Percentiles rank a stretch among this genome's conserved stretches.
Evolutionary conservation across 345 rosid genomes (phyloP).

Genomic region (Rubroshorea leprosula): DNA sequence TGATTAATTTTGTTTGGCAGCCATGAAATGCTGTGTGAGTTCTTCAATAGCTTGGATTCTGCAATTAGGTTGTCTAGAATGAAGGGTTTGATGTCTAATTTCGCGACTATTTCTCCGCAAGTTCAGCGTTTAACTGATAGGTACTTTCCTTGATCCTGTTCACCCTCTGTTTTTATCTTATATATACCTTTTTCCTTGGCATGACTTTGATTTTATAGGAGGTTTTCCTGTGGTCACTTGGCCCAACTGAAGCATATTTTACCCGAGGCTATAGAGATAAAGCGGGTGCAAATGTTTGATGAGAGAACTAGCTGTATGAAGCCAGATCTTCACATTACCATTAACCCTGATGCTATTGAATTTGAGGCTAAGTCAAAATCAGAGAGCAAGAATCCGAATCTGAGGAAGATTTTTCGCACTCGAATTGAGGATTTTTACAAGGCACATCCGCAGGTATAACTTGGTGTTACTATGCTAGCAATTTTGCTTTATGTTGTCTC

Average conservation of each 20-base stretch:
- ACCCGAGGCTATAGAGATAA: conserved; percentile 75
- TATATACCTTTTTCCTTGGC: conserved; percentile 1
- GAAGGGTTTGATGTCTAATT: conserved; percentile 50
- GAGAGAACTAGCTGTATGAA: conserved; percentile 71
- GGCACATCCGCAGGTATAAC: conserved; percentile 62
- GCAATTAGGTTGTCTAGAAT: conserved; percentile 42
- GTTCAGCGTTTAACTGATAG: conserved; percentile 67
- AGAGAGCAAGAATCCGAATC: conserved; percentile 33
- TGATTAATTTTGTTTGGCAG: conserved; percentile 25
- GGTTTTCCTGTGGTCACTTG: conserved; percentile 61
- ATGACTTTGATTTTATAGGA: conserved; percentile 39
- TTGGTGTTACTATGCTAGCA: neutral
- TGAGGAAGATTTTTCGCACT: conserved; percentile 56
- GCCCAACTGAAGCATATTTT: conserved; percentile 71
- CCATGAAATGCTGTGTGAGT: conserved; percentile 50
- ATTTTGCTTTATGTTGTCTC: neutral
- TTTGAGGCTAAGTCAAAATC: conserved; percentile 28
- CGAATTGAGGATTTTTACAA: conserved; percentile 51
- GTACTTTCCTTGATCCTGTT: conserved; percentile 22
- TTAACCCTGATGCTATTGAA: conserved; percentile 44
- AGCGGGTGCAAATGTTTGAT: conserved; percentile 46
- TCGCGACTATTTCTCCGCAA: conserved; percentile 45
- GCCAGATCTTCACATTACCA: conserved; percentile 66
- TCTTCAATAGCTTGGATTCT: conserved; percentile 62
- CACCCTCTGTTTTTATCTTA: neutral